Percentiles rank a stretch among this genome's conserved stretches.
Evolutionary conservation across 345 rosid species (phyloP).

Genomic region (Lagerstroemia speciosa): DNA sequence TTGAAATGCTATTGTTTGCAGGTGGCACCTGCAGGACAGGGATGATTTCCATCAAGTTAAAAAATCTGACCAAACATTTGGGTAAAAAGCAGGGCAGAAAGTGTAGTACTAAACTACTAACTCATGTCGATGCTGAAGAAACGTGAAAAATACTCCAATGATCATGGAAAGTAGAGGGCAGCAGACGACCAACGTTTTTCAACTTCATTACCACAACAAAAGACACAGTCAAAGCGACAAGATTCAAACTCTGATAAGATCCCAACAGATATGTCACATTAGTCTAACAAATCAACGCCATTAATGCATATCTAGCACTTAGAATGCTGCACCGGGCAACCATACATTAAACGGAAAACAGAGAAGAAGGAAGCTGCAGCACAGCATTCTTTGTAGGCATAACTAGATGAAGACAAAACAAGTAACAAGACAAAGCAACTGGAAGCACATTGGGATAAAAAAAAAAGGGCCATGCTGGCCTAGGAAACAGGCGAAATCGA

Average conservation of each 20-base stretch:
- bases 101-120: constrained; percentile 20
- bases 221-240: neutral
- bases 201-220: neutral
- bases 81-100: neutral
- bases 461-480: too few relatives aligned
- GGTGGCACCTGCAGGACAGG: constrained; percentile 11
- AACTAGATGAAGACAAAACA: neutral
- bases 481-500: too few relatives aligned
- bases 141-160: neutral
- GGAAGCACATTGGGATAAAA: neutral
- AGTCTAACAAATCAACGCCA: neutral
- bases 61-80: neutral
- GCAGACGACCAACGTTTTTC: neutral
- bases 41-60: neutral
- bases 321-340: neutral
- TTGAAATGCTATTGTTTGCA: constrained; percentile 22
- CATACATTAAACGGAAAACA: too few relatives aligned
- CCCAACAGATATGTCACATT: neutral
- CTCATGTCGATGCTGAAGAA: constrained; percentile 20
- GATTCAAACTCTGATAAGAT: neutral
- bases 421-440: neutral
- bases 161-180: neutral
- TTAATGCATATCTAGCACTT: neutral
- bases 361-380: neutral
- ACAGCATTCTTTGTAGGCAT: neutral